Evolutionary conservation across 1,139 yeast genomes (phyloP), one percentile per base, ranked within the genome.

Genomic region (Arxiozyma heterogenica): DNA sequence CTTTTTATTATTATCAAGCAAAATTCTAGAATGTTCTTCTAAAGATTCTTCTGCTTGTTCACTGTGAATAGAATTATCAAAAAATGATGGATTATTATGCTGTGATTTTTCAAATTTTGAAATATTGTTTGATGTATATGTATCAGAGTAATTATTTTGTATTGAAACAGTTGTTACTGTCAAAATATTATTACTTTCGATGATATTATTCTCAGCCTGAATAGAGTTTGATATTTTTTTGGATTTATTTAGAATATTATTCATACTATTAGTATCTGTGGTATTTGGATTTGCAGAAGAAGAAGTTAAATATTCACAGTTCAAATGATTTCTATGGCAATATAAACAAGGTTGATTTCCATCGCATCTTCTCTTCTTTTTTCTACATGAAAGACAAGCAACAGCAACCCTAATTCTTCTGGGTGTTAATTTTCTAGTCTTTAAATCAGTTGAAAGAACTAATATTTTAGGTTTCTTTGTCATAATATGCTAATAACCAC

Each of bases 291-390:
- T 48, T 18, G n/a, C 1, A 42, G 20, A 17, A 23, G 45, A 17
- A 25, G 22, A 23, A 41, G 18, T 22, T 59, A 78, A 79, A 61
- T 81, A 82, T 22, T 82, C 76, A 68, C 93, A 83, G 52, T 76
- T 79, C 67, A 83, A 84, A 9, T 85, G 79, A 66, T 84, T 85
- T 2, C 84, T 94, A 1, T 91, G 83, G 67, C 96, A 88, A 67
- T 86, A 94, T 50, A 84, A 83, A 70, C 96, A 89, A 1, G 95
- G 95, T 62, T 83, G 83, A 64, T 82, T 81, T 18, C 96, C 96
- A 59, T 88, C 94, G 70, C 96, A 89, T 65, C 86, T 86, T 62
- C 88, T 91, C 69, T 89, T 89, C 67, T 86, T 84, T 68, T 81
- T 74, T 63, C 84, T 72, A 69, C 94, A 89, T 56, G 82, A 82